Conservation (phyloP, 2,329 filamentous ascomycete species). For the Calonectria multiphialidica region DNA sequence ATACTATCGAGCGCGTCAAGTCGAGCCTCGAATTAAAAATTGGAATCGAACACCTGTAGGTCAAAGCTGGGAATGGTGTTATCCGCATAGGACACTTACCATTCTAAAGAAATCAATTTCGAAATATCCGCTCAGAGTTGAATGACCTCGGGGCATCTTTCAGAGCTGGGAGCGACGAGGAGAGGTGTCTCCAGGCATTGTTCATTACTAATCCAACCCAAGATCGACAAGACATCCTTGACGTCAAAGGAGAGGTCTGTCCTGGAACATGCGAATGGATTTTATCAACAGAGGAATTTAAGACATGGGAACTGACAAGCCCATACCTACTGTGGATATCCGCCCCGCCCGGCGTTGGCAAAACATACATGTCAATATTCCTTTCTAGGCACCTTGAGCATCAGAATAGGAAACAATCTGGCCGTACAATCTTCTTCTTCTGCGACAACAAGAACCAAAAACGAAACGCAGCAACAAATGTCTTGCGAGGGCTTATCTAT, state of each 20-base stretch:
- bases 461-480: constrained; percentile 21
- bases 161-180: not conserved
- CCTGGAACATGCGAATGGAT: constrained; percentile 27
- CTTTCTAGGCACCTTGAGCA: not conserved
- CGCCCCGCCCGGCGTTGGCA: constrained; percentile 22
- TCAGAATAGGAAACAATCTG: not conserved
- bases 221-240: constrained; percentile 18
- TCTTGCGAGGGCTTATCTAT: constrained; percentile 4
- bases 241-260: constrained; percentile 20
- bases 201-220: constrained; percentile 17
- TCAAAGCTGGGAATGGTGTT: not conserved
- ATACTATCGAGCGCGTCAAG: not conserved
- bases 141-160: not conserved
- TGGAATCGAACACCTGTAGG: not conserved
- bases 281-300: constrained; percentile 6
- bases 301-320: not conserved
- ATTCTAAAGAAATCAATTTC: not conserved
- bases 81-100: not conserved
- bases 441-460: constrained; percentile 23
- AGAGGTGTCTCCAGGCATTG: not conserved
- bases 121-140: not conserved
- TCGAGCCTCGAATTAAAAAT: not conserved
- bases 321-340: constrained; percentile 26
- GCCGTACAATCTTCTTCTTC: constrained; percentile 21
- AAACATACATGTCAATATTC: constrained; percentile 27